A percentile compares a stretch with the other conserved stretches of the same genome.
Conservation (phyloP, 352 stramenopile genomes). For the Globisporangium perplexum region DNA sequence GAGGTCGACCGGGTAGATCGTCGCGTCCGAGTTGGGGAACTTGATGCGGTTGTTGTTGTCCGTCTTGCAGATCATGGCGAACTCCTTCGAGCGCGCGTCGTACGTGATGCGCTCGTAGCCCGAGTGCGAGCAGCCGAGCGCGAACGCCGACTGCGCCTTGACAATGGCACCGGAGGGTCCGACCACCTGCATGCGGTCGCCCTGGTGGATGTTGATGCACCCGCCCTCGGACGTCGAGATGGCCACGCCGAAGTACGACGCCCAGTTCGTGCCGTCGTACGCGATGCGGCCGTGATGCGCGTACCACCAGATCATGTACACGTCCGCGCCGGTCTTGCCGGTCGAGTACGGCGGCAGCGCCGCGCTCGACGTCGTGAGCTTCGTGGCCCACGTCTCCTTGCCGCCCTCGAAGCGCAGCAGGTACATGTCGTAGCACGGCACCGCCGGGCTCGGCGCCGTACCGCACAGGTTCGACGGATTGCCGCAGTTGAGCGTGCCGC, state of each 20-base stretch:
- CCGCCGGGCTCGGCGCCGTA: conserved; percentile 23
- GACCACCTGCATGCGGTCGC: conserved; percentile 65
- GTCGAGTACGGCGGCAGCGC: conserved; percentile 49
- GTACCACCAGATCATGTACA: conserved; percentile 75
- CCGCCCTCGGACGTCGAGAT: conserved; percentile 47
- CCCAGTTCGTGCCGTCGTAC: conserved; percentile 55
- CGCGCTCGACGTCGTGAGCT: conserved; percentile 44
- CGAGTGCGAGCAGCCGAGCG: conserved; percentile 57
- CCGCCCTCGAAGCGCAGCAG: conserved; percentile 42
- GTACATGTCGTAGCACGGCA: conserved; percentile 62
- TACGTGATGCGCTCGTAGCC: conserved; percentile 56
- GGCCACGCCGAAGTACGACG: conserved; percentile 48
- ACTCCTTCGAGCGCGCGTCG: conserved; percentile 34
- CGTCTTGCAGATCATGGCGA: conserved; percentile 55
- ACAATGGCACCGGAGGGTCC: conserved; percentile 28
- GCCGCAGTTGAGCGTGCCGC: conserved; percentile 54
- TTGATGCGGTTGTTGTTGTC: conserved; percentile 74
- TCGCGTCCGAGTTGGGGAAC: conserved; percentile 41
- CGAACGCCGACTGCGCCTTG: conserved; percentile 37
- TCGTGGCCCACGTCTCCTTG: conserved; percentile 49
- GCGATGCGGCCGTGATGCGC: conserved; percentile 55
- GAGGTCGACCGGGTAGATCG: conserved; percentile 54
- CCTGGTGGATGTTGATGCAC: conserved; percentile 71
- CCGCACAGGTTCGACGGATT: conserved; percentile 51
- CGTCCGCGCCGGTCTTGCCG: conserved; percentile 30